phyloP scores from a whole-genome alignment of 2,329 filamentous ascomycete species.

The Chaetomiaceae sp. region DNA sequence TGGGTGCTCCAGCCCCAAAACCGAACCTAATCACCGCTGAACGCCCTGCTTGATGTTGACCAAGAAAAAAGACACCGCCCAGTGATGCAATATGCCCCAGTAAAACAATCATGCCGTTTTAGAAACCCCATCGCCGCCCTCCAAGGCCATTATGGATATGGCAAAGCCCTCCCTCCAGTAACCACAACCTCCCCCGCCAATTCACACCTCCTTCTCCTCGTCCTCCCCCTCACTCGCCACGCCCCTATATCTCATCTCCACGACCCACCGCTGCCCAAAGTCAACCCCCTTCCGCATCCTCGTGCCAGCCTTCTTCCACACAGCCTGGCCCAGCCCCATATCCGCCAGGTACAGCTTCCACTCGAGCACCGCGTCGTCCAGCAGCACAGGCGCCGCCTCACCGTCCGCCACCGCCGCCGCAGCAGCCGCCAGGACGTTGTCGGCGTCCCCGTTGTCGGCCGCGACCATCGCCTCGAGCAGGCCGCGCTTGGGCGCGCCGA shows the following conservation, averaged over 20 bases:
- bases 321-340: constrained; percentile 73
- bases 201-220: constrained; percentile 9
- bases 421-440: constrained; percentile 25
- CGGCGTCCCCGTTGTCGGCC: constrained; percentile 41
- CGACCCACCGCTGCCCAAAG: constrained; percentile 81
- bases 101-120: no score
- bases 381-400: constrained; percentile 23
- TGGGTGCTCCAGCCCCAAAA: neutral
- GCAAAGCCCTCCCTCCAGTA: no score
- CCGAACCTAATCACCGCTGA: neutral
- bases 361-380: constrained; percentile 40
- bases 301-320: constrained; percentile 79
- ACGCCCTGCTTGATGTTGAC: constrained; percentile 7
- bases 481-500: constrained; percentile 82
- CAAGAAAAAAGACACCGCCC: neutral
- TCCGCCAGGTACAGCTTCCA: constrained; percentile 85
- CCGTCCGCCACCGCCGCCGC: constrained; percentile 28
- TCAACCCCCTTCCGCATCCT: constrained; percentile 77
- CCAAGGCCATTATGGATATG: no score
- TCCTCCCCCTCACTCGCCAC: constrained; percentile 23
- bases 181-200: no score
- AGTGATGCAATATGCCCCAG: no score
- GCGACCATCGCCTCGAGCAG: constrained; percentile 69
- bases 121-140: no score
- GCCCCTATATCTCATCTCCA: constrained; percentile 56